Conservation (phyloP, 441 rosid species). For the Adansonia grandidieri region DNA sequence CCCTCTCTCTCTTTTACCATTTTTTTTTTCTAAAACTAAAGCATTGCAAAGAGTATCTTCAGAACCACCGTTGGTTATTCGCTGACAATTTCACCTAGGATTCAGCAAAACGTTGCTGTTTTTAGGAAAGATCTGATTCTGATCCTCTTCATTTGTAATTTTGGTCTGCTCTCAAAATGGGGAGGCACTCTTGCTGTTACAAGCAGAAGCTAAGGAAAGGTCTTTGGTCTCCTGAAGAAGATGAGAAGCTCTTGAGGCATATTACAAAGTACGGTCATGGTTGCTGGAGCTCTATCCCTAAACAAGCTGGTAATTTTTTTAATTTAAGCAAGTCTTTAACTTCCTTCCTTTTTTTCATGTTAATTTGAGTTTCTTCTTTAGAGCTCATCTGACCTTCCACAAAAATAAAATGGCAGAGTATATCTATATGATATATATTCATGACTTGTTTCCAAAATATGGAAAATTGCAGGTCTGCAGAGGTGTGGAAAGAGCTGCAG, state of each 20-base stretch:
- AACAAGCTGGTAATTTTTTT: too few species aligned
- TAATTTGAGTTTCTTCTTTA: too few species aligned
- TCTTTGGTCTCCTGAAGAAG: not conserved
- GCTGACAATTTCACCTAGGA: conserved; percentile 52
- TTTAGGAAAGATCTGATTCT: conserved; percentile 27
- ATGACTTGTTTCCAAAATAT: too few species aligned
- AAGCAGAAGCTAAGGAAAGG: too few species aligned
- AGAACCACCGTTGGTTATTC: conserved; percentile 28
- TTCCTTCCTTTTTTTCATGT: too few species aligned
- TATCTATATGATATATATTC: too few species aligned
- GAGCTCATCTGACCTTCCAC: too few species aligned
- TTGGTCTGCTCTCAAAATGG: not conserved
- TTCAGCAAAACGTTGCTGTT: conserved; percentile 36
- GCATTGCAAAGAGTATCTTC: conserved; percentile 17
- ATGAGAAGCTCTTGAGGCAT: not conserved
- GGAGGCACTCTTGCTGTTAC: too few species aligned
- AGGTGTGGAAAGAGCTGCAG: conserved; percentile 95
- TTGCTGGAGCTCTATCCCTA: too few species aligned
- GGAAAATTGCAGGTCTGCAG: conserved; percentile 53
- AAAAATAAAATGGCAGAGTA: too few species aligned
- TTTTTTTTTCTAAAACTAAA: conserved; percentile 21
- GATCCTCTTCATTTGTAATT: conserved; percentile 5
- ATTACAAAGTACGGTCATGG: too few species aligned
- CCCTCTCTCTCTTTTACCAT: conserved; percentile 24
- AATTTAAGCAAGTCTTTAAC: too few species aligned